These are phyloP conservation scores for Flueggea neowawraea DNA, from an alignment of 441 rosid genomes.

Conservation along the genomic window DNA sequence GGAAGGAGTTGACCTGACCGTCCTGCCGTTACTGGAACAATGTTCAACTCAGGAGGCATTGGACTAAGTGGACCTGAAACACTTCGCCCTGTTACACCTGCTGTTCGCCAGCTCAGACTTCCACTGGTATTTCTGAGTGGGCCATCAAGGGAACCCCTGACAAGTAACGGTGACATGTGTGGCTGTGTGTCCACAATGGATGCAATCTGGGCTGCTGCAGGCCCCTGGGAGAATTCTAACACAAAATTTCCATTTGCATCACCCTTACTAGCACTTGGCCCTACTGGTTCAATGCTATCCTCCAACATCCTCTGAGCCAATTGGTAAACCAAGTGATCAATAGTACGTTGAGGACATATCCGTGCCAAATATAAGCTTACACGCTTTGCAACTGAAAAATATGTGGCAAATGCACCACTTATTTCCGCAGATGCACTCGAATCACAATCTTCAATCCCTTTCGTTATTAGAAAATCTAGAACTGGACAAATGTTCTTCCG, in stretches of 20 bases:
- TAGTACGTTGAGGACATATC: conserved; percentile 95
- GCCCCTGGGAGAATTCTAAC: conserved; percentile 96
- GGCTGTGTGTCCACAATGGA: conserved; percentile 83
- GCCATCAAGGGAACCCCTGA: conserved; percentile 98
- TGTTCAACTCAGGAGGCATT: conserved; percentile 92
- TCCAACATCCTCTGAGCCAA: conserved; percentile 94
- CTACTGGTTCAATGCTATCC: conserved; percentile 82
- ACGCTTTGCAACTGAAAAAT: conserved; percentile 97
- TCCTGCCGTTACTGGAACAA: conserved; percentile 89
- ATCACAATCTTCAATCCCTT: conserved; percentile 99
- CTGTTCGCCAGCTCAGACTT: conserved; percentile 98
- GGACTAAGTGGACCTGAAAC: conserved; percentile 98
- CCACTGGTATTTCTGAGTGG: conserved; percentile 98
- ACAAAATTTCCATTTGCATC: conserved; percentile 77
- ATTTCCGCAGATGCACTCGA: conserved; percentile 99
- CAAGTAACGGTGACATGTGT: conserved; percentile 98
- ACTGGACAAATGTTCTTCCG: conserved; percentile 96
- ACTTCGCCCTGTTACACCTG: conserved; percentile 86
- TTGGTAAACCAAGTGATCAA: conserved; percentile 98
- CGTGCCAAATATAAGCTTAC: conserved; percentile 96
- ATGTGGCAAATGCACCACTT: conserved; percentile 99
- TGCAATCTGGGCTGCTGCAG: conserved; percentile 68
- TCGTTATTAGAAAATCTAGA: conserved; percentile 94
- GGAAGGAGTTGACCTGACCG: conserved; percentile 98
- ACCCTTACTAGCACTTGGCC: conserved; percentile 52